Evolutionary conservation across 164 flowering plant species (phyloP).

Genomic region (Chloranthus sessilifolius): DNA sequence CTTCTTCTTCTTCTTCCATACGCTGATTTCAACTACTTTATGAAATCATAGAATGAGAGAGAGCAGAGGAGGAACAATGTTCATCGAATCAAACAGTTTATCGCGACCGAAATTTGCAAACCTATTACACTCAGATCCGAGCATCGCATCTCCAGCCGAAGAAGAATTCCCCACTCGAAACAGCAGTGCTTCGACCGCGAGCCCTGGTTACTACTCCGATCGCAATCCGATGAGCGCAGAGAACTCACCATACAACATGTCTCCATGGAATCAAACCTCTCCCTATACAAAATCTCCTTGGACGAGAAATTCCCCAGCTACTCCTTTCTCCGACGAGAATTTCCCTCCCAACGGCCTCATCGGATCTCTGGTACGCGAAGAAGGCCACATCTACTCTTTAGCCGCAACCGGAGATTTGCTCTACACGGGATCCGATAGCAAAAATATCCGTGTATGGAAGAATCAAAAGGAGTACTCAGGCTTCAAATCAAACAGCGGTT

Average conservation of each 20-base stretch:
- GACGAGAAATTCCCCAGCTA: conserved; percentile 15
- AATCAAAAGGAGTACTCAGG: conserved; percentile 57
- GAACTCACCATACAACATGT: conserved; percentile 33
- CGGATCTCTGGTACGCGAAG: conserved; percentile 78
- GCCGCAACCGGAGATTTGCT: conserved; percentile 59
- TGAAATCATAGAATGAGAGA: too few relatives aligned
- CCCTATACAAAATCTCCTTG: conserved; percentile 42
- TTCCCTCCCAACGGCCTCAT: conserved; percentile 28
- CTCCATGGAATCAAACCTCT: conserved; percentile 44
- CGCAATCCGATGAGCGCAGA: conserved; percentile 20
- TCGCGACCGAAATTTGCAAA: conserved; percentile 4
- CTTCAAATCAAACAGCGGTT: conserved; percentile 74
- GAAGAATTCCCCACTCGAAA: conserved; percentile 6
- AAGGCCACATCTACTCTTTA: conserved; percentile 77
- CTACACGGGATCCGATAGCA: conserved; percentile 95
- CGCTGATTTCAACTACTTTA: too few relatives aligned
- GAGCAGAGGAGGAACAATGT: too few relatives aligned
- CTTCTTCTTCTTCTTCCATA: too few relatives aligned
- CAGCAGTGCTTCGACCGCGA: conserved; percentile 28
- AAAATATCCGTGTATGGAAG: conserved; percentile 90
- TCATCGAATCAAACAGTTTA: neutral
- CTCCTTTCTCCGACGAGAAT: conserved; percentile 19
- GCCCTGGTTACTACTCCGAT: conserved; percentile 17
- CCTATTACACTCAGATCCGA: conserved; percentile 28
- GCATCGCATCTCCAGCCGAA: conserved; percentile 11